Percentiles rank a stretch among this genome's conserved stretches.
phyloP scores from a whole-genome alignment of 2,329 filamentous ascomycete species.

The Shiraia bambusicola region DNA sequence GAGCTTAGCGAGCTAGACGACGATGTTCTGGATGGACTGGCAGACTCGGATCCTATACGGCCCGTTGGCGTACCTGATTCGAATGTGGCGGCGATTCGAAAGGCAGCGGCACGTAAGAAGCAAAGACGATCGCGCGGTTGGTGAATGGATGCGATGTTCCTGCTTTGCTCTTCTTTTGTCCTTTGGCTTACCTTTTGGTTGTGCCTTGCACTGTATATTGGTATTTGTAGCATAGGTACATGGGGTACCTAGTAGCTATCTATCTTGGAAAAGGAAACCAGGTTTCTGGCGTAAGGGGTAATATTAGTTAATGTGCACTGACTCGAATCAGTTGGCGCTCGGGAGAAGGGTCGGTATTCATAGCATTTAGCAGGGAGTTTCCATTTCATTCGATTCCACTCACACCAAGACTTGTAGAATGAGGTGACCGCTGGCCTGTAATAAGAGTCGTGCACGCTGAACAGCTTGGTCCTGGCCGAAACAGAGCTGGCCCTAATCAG shows the following conservation, averaged over 20 bases:
- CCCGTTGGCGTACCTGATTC: constrained; percentile 28
- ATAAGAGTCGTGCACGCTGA: constrained; percentile 9
- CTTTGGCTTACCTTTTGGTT: constrained; percentile 5
- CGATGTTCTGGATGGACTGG: constrained; percentile 72
- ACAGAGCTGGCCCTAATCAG: constrained; percentile 9
- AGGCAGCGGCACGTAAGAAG: constrained; percentile 32
- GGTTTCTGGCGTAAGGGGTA: constrained; percentile 18
- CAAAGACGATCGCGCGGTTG: constrained; percentile 33
- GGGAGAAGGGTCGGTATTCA: constrained; percentile 8
- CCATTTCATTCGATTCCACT: constrained; percentile 4
- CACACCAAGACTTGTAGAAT: not conserved
- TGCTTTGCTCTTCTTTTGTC: constrained; percentile 8
- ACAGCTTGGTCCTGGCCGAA: constrained; percentile 11
- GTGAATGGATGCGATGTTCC: constrained; percentile 14
- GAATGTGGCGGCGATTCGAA: constrained; percentile 28
- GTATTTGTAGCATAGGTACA: constrained; percentile 26
- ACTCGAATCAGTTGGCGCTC: constrained; percentile 2
- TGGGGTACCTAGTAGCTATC: too few relatives aligned
- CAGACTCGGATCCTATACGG: constrained; percentile 35
- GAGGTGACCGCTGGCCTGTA: constrained; percentile 3
- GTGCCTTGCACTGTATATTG: constrained; percentile 19
- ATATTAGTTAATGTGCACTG: not conserved
- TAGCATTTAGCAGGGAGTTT: constrained; percentile 25
- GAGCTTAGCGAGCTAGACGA: constrained; percentile 91
- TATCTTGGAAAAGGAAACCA: constrained; percentile 7